Evolutionary conservation across 352 stramenopile species (phyloP).

Genomic region (Discostella stelligera): DNA sequence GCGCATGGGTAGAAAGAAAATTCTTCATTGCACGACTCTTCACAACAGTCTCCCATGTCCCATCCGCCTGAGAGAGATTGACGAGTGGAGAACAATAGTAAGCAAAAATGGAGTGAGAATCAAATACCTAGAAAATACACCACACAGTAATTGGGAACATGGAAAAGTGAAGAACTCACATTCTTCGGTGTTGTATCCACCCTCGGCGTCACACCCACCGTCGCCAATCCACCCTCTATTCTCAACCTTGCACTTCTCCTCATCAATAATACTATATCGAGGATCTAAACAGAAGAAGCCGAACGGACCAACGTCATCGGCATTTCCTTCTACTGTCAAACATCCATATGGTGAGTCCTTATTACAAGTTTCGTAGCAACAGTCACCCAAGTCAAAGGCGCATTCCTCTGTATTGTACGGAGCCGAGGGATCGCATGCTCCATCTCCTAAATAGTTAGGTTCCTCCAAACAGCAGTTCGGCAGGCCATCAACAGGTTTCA

Average conservation of each 20-base stretch:
- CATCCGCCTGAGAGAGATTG: constrained; percentile 6
- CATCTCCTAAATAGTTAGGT: constrained; percentile 43
- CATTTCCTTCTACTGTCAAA: constrained; percentile 35
- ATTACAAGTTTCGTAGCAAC: constrained; percentile 51
- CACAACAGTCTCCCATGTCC: constrained; percentile 37
- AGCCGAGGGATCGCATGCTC: constrained; percentile 33
- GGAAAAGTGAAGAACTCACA: constrained; percentile 35
- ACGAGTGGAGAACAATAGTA: background rate
- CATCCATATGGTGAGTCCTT: constrained; percentile 32
- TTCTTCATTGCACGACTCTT: constrained; percentile 41
- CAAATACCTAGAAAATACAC: background rate
- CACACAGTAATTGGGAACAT: background rate
- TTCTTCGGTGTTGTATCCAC: constrained; percentile 49
- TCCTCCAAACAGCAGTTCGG: constrained; percentile 40
- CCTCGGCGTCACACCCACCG: constrained; percentile 36
- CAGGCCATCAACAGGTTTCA: constrained; percentile 24
- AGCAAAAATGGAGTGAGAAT: background rate
- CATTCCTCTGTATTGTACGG: constrained; percentile 53
- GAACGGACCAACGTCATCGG: constrained; percentile 36
- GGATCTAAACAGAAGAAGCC: constrained; percentile 52
- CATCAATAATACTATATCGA: constrained; percentile 27
- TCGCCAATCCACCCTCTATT: constrained; percentile 51
- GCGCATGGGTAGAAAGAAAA: constrained; percentile 46
- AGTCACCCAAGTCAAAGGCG: constrained; percentile 46
- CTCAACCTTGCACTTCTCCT: constrained; percentile 37